Conservation (phyloP, 1,139 yeast species). For the Magnusiomyces fungicola region DNA sequence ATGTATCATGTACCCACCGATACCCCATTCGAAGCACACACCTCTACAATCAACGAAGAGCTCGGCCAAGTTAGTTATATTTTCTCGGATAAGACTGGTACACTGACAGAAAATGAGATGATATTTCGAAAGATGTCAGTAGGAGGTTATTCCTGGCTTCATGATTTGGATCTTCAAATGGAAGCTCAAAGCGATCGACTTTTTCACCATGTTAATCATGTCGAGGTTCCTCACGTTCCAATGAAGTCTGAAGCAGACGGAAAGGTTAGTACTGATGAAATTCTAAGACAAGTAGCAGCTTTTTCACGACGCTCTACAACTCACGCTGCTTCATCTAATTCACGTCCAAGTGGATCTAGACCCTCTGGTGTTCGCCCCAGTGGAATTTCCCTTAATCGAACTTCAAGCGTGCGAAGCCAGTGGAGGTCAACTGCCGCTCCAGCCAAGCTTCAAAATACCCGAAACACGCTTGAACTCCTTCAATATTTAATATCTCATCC, state of each 20-base stretch:
- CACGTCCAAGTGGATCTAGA: neutral
- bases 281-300: conserved; percentile 31
- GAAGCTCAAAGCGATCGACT: conserved; percentile 7
- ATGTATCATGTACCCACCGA: conserved; percentile 82
- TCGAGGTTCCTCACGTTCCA: conserved; percentile 5
- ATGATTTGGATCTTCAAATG: conserved; percentile 53
- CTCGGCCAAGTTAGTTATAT: conserved; percentile 93
- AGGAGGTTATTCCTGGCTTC: conserved; percentile 86
- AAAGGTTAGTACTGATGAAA: conserved; percentile 22
- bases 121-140: conserved; percentile 75
- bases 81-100: conserved; percentile 96
- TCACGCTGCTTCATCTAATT: neutral
- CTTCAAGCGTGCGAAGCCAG: conserved; percentile 20
- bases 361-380: conserved; percentile 38
- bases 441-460: conserved; percentile 31
- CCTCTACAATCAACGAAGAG: conserved; percentile 93
- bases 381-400: conserved; percentile 37
- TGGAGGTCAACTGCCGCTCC: conserved; percentile 36
- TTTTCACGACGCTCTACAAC: conserved; percentile 29
- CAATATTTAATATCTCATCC: conserved; percentile 68
- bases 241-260: neutral
- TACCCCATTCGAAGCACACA: conserved; percentile 91
- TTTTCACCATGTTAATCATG: conserved; percentile 11
- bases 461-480: conserved; percentile 56
- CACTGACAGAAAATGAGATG: conserved; percentile 88